Conservation (phyloP, 2,329 filamentous ascomycete species). For the Myriosclerotinia scirpicola region DNA sequence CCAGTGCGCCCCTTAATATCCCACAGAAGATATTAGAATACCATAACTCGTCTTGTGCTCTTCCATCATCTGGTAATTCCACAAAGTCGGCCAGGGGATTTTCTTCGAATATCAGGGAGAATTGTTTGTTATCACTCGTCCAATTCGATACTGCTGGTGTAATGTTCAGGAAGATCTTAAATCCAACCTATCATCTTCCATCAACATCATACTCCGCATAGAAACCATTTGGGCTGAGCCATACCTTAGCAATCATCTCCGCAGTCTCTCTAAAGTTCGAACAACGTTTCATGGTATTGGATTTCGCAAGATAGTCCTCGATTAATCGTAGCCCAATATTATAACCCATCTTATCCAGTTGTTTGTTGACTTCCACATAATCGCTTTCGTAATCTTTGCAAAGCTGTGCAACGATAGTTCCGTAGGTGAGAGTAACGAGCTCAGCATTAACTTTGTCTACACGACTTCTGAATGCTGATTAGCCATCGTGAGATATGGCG, state of each 20-base stretch:
- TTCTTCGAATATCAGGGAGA: constrained; percentile 94
- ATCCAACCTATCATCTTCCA: constrained; percentile 68
- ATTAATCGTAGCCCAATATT: constrained; percentile 96
- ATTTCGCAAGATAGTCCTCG: constrained; percentile 96
- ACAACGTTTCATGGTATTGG: constrained; percentile 83
- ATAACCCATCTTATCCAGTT: constrained; percentile 98
- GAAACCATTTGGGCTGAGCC: background rate
- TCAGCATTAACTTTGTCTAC: constrained; percentile 98
- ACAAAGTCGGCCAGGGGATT: constrained; percentile 97
- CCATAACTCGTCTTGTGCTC: constrained; percentile 96
- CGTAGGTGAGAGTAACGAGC: constrained; percentile 94
- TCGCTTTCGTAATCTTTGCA: constrained; percentile 96
- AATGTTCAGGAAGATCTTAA: constrained; percentile 98
- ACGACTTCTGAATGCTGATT: constrained; percentile 63
- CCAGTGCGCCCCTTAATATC: constrained; percentile 82
- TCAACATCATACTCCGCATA: background rate
- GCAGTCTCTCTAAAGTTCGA: constrained; percentile 93
- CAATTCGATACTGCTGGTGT: constrained; percentile 92
- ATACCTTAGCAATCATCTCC: constrained; percentile 90
- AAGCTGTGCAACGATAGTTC: constrained; percentile 93
- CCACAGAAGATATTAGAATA: constrained; percentile 97
- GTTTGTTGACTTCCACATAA: constrained; percentile 94
- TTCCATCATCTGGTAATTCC: constrained; percentile 91
- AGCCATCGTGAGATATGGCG: constrained; percentile 38
- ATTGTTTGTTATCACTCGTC: constrained; percentile 94